Base-by-base conservation (phyloP, 1,284 basidiomycete species). In the Ceratobasidium sp. region DNA sequence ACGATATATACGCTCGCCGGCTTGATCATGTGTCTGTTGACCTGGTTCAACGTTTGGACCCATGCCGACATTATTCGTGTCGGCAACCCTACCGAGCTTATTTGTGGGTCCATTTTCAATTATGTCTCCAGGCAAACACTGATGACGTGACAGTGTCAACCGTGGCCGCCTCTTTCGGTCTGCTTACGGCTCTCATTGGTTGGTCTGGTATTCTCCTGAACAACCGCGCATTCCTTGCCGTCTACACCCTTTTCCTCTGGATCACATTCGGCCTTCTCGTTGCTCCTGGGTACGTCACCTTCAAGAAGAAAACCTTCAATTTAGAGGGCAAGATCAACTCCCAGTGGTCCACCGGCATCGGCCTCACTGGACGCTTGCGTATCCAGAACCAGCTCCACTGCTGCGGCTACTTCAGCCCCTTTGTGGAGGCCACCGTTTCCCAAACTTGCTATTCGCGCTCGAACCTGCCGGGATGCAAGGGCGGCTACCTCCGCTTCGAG, bases 151-250 rank as follows among this genome's bases (percentile, higher is more conserved):
- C 14, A 85, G 82, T 90, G 48, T 89, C 88, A 37, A 91, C 89
- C 5, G 78, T 89, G 46, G 89, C 88, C 2, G 81, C 85, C 2
- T 78, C 81, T 7, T 72, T 89, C 43, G 86, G 85, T 63, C 78
- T 89, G 41, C 80, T 90, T 78, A 89, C 88, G 31, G 83, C 87
- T 27, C 78, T 90, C 43, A 81, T 91, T 77, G 90, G 90, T 49
- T 90, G 87, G 84, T 84, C 88, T 16, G 90, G 90, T n/a, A 87
- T 91, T 78, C 81, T 92, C 24, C 85, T 91, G 78, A 92, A 91
- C 85, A 89, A 89, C 80, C 88, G 90, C 73, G 81, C 86, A 53
- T 91, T 91, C 84, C 85, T 91, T 75, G 88, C 89, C 29, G 80
- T 88, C 59, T 91, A 90, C 83, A 88, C 85, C 27, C 83, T 90